Evolutionary conservation across 148 eudicot species (phyloP), one percentile per base, ranked within the genome.

Genomic region (Agrostemma githago): DNA sequence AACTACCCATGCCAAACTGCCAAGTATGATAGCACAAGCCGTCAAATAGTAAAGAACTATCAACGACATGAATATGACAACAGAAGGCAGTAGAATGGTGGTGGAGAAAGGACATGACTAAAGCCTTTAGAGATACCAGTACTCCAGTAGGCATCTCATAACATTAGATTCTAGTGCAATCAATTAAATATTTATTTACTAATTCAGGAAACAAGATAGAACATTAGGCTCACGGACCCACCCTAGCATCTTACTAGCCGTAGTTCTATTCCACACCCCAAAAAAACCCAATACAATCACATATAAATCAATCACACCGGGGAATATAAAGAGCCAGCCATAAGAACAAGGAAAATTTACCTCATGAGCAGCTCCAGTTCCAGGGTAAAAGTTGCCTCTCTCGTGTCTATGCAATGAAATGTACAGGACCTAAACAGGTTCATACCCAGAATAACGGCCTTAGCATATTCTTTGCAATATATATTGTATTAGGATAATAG

Each of bases 341-440:
- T 53, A 72, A 8, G 41, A 56, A 40, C 21, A 5, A 20, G 37
- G 42, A 62, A 40, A 62, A 53, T 26, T 70, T 85, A 95, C 99
- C 96, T 95, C 96, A 79, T 70, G 74, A 72, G 90, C 94, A 62
- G 97, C 90, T 65, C 99, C 99, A 72, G 99, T 90, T 79, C 97
- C 94, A 68, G 99, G 99, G 83, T 95, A 95, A 79, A 95, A 95
- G 41, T 82, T 84, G 62, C 99, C 99, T 75, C 90, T 90, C 85
- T 95, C 98, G 69, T 95, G 96, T 84, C 99, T 90, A 81, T 95
- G 99, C 83, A 95, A 83, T 51, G 99, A 95, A 79, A 95, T 79
- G 83, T 95, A 95, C 88, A 95, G 68, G 51, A 95, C 99, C 99
- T 95, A 76, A 66, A 82, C 16, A 68, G 19, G 19, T 26, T 51